Conservation (phyloP, 805 yeast species). For the Deakozyma indianensis region DNA sequence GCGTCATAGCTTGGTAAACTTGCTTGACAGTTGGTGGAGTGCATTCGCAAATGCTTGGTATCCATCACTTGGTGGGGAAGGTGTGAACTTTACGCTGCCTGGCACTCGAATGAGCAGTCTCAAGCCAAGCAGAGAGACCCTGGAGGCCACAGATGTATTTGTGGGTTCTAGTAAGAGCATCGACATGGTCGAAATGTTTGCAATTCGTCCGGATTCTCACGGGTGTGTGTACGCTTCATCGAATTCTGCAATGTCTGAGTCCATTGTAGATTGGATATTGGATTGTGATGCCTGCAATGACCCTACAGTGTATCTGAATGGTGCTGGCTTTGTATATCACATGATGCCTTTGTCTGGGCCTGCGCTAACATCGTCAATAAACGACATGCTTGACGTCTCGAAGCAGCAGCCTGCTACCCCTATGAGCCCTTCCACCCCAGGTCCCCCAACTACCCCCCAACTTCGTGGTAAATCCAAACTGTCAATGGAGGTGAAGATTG, state of each 20-base stretch:
- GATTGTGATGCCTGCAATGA: conserved; percentile 12
- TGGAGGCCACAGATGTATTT: conserved; percentile 7
- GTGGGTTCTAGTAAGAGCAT: conserved; percentile 5
- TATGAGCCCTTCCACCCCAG: background rate
- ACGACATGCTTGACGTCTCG: background rate
- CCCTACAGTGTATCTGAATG: conserved; percentile 9
- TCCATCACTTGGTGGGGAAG: conserved; percentile 7
- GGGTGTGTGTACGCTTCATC: conserved; percentile 12
- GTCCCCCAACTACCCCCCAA: background rate
- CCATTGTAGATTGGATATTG: conserved; percentile 10
- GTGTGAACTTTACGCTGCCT: conserved; percentile 7
- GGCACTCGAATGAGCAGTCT: conserved; percentile 9
- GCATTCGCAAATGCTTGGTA: conserved; percentile 12
- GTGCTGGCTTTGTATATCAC: conserved; percentile 12
- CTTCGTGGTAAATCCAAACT: background rate
- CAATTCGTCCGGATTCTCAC: conserved; percentile 8
- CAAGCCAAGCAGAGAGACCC: conserved; percentile 8
- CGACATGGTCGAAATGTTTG: conserved; percentile 10
- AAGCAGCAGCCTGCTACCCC: background rate
- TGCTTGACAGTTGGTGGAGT: conserved; percentile 12
- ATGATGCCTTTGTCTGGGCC: conserved; percentile 2
- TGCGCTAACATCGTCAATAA: background rate
- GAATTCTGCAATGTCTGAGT: conserved; percentile 2
- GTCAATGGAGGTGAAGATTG: background rate
- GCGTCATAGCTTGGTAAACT: conserved; percentile 3